Conservation (phyloP, 345 rosid genomes). For the Microcos paniculata region DNA sequence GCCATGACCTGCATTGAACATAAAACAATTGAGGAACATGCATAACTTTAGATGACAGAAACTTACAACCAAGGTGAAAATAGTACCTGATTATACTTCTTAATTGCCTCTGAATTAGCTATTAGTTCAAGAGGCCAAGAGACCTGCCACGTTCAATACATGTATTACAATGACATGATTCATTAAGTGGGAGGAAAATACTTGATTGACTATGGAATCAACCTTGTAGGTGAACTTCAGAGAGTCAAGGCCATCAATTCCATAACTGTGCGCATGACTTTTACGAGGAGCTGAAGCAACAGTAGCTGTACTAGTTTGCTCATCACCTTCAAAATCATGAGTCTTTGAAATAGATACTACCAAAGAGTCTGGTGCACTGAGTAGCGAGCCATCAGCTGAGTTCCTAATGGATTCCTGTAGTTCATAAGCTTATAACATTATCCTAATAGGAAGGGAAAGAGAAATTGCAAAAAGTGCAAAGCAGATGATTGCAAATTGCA, state of each 20-base stretch:
- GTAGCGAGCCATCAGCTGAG: constrained; percentile 81
- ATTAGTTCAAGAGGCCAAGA: constrained; percentile 99
- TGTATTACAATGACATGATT: constrained; percentile 3
- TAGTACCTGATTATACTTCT: constrained; percentile 90
- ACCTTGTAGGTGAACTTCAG: constrained; percentile 90
- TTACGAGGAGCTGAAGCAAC: constrained; percentile 50
- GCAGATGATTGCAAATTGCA: not conserved
- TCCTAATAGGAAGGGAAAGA: constrained; percentile 1
- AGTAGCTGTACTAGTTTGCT: constrained; percentile 41
- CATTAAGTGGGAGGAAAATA: constrained; percentile 8
- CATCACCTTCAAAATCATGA: constrained; percentile 51
- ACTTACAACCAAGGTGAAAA: constrained; percentile 28
- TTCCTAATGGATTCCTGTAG: constrained; percentile 91
- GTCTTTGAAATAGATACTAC: constrained; percentile 64
- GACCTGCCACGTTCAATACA: constrained; percentile 47
- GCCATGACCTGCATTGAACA: constrained; percentile 73
- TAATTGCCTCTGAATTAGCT: constrained; percentile 82
- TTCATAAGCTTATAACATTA: constrained; percentile 11
- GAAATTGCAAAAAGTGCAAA: constrained; percentile 2
- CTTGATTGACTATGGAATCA: constrained; percentile 10
- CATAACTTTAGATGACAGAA: constrained; percentile 12
- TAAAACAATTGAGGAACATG: constrained; percentile 25
- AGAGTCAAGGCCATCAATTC: constrained; percentile 75
- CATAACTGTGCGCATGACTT: constrained; percentile 50
- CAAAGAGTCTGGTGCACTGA: constrained; percentile 83